These are phyloP conservation scores for Salix caprea DNA, from an alignment of 345 rosid genomes.

Conservation along the genomic window DNA sequence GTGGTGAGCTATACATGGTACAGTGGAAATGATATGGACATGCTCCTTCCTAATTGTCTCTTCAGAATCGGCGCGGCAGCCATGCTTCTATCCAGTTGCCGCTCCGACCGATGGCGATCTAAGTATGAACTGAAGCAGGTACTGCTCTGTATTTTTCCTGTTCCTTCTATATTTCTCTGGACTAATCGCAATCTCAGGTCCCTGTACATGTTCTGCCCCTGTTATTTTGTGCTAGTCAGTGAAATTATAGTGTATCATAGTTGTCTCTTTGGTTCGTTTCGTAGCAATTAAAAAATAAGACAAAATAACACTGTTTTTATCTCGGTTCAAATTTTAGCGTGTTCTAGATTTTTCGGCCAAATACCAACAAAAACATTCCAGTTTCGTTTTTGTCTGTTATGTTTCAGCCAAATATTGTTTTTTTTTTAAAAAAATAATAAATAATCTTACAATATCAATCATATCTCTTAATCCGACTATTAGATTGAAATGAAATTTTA, in stretches of 20 bases:
- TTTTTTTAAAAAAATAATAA: too few relatives aligned
- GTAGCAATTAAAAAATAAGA: too few relatives aligned
- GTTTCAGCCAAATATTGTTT: too few relatives aligned
- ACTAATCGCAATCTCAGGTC: not conserved
- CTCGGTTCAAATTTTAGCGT: fast-evolving
- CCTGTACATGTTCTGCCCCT: not conserved
- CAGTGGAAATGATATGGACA: constrained; percentile 43
- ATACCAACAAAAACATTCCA: too few relatives aligned
- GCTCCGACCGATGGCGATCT: constrained; percentile 11
- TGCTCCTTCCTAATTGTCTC: constrained; percentile 69
- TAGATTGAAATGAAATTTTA: too few relatives aligned
- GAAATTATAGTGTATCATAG: not conserved
- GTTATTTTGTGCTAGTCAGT: not conserved
- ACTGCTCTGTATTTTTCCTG: not conserved
- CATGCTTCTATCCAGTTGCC: constrained; percentile 53
- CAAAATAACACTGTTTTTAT: fast-evolving
- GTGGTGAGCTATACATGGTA: constrained; percentile 60
- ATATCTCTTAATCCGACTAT: too few relatives aligned
- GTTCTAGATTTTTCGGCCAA: fast-evolving
- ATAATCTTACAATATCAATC: too few relatives aligned
- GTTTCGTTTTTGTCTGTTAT: too few relatives aligned
- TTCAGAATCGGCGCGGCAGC: constrained; percentile 81
- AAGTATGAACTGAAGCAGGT: constrained; percentile 15
- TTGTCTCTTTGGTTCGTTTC: not conserved
- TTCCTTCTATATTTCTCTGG: not conserved